A percentile compares a stretch with the other conserved stretches of the same genome.
Evolutionary conservation across 2,329 filamentous ascomycete genomes (phyloP).

Genomic region (Westerdykella sp.): DNA sequence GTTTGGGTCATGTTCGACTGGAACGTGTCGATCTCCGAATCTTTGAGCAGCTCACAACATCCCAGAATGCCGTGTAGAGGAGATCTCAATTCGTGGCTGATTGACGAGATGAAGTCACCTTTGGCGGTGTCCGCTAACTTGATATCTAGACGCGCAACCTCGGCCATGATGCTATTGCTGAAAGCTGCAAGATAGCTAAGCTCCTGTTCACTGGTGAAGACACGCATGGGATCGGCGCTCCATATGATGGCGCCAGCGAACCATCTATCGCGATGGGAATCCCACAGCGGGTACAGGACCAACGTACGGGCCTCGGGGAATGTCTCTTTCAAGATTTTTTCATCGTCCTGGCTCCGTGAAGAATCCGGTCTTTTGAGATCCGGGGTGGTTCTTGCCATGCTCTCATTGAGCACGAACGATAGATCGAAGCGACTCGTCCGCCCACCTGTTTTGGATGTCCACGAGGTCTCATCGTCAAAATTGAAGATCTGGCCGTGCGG

Average conservation of each 20-base stretch:
- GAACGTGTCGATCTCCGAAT: slow-evolving; percentile 26
- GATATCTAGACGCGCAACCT: slow-evolving; percentile 35
- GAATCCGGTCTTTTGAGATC: slow-evolving; percentile 25
- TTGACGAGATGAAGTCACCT: slow-evolving; percentile 53
- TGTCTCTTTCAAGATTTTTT: slow-evolving; percentile 24
- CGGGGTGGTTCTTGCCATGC: neutral
- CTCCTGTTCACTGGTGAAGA: slow-evolving; percentile 35
- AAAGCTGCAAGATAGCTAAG: slow-evolving; percentile 36
- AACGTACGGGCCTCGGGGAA: slow-evolving; percentile 36
- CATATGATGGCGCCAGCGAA: slow-evolving; percentile 36
- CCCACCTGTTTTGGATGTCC: slow-evolving; percentile 3
- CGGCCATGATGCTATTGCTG: slow-evolving; percentile 36
- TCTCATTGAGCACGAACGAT: neutral
- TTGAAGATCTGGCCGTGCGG: slow-evolving; percentile 37
- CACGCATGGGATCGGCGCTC: slow-evolving; percentile 33
- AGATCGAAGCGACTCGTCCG: slow-evolving; percentile 11
- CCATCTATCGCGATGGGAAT: slow-evolving; percentile 35
- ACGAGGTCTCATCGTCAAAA: slow-evolving; percentile 23
- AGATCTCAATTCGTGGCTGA: slow-evolving; percentile 57
- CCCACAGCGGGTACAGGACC: slow-evolving; percentile 37
- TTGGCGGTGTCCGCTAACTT: slow-evolving; percentile 43
- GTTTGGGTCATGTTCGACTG: slow-evolving; percentile 39
- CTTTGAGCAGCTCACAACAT: slow-evolving; percentile 30
- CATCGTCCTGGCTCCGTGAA: slow-evolving; percentile 28
- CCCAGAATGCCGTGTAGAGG: slow-evolving; percentile 57